Conservation (phyloP, 1,139 yeast genomes). For the Sugiyamaella grinbergsii region DNA sequence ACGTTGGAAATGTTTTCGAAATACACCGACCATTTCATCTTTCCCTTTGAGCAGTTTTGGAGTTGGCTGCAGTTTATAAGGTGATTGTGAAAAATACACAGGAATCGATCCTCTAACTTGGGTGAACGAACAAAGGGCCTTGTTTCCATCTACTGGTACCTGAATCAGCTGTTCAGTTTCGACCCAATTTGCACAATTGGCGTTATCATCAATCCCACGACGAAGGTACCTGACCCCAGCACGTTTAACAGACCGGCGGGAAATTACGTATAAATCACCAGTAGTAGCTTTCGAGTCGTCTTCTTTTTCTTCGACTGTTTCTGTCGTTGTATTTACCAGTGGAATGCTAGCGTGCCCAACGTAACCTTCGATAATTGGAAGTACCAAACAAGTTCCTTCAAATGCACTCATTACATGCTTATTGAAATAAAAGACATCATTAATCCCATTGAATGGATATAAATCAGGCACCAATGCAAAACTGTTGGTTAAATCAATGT, state of each 20-base stretch:
- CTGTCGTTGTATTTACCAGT: not conserved
- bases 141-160: conserved; percentile 11
- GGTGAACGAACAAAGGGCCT: conserved; percentile 23
- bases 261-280: conserved; percentile 37
- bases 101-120: conserved; percentile 52
- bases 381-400: conserved; percentile 30
- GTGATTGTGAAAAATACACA: conserved; percentile 54
- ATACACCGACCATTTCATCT: conserved; percentile 35
- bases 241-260: conserved; percentile 46
- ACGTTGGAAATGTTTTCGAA: conserved; percentile 41
- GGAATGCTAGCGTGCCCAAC: conserved; percentile 33
- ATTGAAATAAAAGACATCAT: conserved; percentile 42
- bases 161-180: conserved; percentile 46
- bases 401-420: conserved; percentile 34
- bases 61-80: conserved; percentile 50
- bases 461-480: conserved; percentile 9
- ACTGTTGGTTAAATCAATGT: conserved; percentile 30
- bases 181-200: conserved; percentile 52
- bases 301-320: conserved; percentile 6
- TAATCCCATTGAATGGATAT: conserved; percentile 10
- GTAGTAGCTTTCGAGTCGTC: not conserved
- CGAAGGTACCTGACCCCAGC: conserved; percentile 52
- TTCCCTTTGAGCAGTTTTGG: conserved; percentile 42
- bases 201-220: conserved; percentile 49
- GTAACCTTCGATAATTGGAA: conserved; percentile 46